Evolutionary conservation across 345 rosid genomes (phyloP), one percentile per base, ranked within the genome.

Genomic region (Boechera retrofracta): DNA sequence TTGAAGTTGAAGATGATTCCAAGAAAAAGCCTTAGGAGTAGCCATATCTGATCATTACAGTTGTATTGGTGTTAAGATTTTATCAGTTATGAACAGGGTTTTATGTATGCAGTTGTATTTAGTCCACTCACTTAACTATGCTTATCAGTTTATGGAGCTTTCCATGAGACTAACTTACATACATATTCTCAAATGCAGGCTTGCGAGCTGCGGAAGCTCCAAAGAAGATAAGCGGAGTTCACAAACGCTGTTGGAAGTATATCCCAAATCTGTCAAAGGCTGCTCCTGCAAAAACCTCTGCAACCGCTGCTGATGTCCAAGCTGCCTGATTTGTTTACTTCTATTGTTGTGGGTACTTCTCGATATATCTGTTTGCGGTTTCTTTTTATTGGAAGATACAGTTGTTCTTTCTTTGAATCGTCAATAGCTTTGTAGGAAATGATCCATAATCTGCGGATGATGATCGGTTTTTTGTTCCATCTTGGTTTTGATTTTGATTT

Each of bases 221-320:
- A 9, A 93, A 87, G 90, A 96, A 91, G 84, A 91, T 93, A 38
- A 89, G 94, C 11, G 97, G 96, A 67, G 94, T 93, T 75, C 97
- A 89, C 80, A 91, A 91, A 79, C 92, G 92, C 29, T 88, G 98
- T 80, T 95, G 97, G 98, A 95, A 79, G 78, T 93, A 91, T 81
- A 86, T 93, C 51, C 92, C 88, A 33, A 77, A 81, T 80, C 73
- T 84, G 49, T 54, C 77, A 73, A 87, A 86, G 75, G 41, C 79
- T 5, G 72, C 69, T 32, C 61, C 89, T 41, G 70, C 80, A 24
- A 87, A 84, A 76, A 84, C 76, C 12, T 35, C 84, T 26, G 84
- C 84, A 16, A 16, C 16, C 16, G 16, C 16, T 16, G 16, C 16
- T 29, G 85, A 87, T 67, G 81, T 73, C 61, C 87, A 83, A 76